Base-by-base conservation (phyloP, 2,329 filamentous ascomycete genomes). In the Hysterium pulicare region DNA sequence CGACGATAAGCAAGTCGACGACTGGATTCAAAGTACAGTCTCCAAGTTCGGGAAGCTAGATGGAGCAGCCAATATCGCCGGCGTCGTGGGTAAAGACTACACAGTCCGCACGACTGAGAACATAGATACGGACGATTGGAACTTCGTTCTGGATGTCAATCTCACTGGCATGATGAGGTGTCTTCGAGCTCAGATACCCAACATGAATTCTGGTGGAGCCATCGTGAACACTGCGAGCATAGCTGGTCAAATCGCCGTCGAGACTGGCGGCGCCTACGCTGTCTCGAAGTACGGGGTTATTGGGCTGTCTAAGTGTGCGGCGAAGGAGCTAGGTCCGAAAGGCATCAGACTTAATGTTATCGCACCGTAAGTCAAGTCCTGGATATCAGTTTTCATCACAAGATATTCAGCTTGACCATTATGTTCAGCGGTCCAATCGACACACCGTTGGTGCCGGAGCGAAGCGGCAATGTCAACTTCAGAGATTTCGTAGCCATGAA, bases 51-150 rank as follows among this genome's bases (percentile, higher is more conserved):
- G 63, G 4, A 48, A 47, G 10, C 47, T 69, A 1, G 52, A 61
- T 23, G 64, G 66, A 6, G 66, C 66, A 6, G 66, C 58, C 15
- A 69, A 69, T 51, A 47, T 64, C 24, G 66, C 66, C 1, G 69
- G 69, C 11, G 17, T 34, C n/a, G 11, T 34, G 13, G n/a, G n/a
- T 9, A 34, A 34, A 19, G 19, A 3, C 17, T 15, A 24, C 15
- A 10, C n/a, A 19, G 11, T 10, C 19, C n/a, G n/a, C 17, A 34
- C 32, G n/a, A 20, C 11, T 19, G 28, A 31, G 28, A 17, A 15
- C 15, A 24, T 16, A 10, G 10, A 34, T 10, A 34, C 32, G 11
- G n/a, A 38, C 16, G 32, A 34, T 17, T 34, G 32, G 32, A 20
- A 19, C 32, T 34, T 34, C 32, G 32, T 34, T 19, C n/a, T 34